Evolutionary conservation across 495 filamentous ascomycete species (phyloP), one percentile per base, ranked within the genome.

Genomic region (Podospora conica): DNA sequence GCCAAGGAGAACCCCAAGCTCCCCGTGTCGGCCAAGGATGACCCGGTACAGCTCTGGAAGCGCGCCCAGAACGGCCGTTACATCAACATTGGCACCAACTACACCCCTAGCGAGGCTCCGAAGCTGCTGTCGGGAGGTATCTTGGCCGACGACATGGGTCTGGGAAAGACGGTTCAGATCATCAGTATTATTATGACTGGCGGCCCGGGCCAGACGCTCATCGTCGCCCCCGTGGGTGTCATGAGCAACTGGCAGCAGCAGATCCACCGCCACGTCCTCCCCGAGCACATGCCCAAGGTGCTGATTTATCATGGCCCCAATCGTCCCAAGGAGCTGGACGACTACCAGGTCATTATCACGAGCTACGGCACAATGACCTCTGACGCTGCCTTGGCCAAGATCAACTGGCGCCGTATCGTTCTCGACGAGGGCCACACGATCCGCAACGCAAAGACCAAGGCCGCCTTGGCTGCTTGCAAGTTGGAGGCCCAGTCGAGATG

Each of bases 181-280:
- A 95, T 97, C 64, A 88, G 90, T 60, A 73, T 96, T 28, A 90
- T 97, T 54, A 75, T 92, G 67, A 84, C 88, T 8, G 80, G 77
- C 18, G 83, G 81, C 4, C 73, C 81, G 21, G 86, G 84, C 15
- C 81, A 83, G 22, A 95, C 92, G 5, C 79, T 97, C 28, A 95
- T 97, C 65, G 81, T 96, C 31, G 86, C 91, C 2, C 93, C 93
- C 0, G 85, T 96, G 0, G 87, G 88, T 58, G 91, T 97, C 9
- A 95, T 97, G 90, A 93, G 89, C 70, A 96, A 97, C 69, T 97
- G 93, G 93, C 86, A 83, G 63, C 86, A 87, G 31, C 92, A 97
- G 75, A 92, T 95, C 27, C 76, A 86, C 60, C 84, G 86, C 31
- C 93, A 97, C 70, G 83, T 93, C 12, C 78, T 83, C 20, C 71